Base-by-base conservation (phyloP, 441 rosid genomes). In the Populus trichocarpa region DNA sequence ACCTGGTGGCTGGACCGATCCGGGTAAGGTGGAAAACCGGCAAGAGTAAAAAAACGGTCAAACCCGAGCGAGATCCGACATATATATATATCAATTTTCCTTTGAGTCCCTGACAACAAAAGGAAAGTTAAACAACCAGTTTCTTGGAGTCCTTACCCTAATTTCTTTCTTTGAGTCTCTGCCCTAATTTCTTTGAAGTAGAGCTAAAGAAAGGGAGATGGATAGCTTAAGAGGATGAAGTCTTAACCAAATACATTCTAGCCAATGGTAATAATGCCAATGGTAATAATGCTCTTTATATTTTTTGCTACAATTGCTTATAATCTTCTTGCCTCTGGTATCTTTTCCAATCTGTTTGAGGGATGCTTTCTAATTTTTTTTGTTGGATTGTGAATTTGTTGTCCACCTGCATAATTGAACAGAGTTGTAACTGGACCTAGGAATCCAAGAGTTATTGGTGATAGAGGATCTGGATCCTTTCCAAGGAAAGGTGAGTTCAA, bases 361-460 rank as follows among this genome's bases (percentile, higher is more conserved):
- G 23, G 26, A 38, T 68, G 74, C 32, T 72, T 63, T 46, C 32
- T 78, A 32, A 61, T 53, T 50, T 67, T 22, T 75, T 32, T 6
- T 25, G 57, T 46, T 59, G 30, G 42, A 14, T 64, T 73, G 67
- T 71, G 69, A 75, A 76, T 66, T 71, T 76, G 36, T 65, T 77
- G 6, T 72, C 78, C 65, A 83, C 14, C 73, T 82, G 26, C 53
- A 81, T 88, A 93, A 97, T 84, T 96, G 88, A 96, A 94, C 84
- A 88, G 97, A 84, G 91, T 85, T 84, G 97, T 96, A 23, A 84
- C 93, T 1, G 98, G 99, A 68, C 98, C 98, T 68, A 90, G 90
- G 83, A 89, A 92, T 84, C 95, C 89, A 36, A 97, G 99, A 78
- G 94, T 96, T 30, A 96, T 94, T 75, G 98, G 99, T 74, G 98